These are phyloP conservation scores for Colletotrichum lupini DNA, from an alignment of 2,329 filamentous ascomycete species.

Conservation along the genomic window DNA sequence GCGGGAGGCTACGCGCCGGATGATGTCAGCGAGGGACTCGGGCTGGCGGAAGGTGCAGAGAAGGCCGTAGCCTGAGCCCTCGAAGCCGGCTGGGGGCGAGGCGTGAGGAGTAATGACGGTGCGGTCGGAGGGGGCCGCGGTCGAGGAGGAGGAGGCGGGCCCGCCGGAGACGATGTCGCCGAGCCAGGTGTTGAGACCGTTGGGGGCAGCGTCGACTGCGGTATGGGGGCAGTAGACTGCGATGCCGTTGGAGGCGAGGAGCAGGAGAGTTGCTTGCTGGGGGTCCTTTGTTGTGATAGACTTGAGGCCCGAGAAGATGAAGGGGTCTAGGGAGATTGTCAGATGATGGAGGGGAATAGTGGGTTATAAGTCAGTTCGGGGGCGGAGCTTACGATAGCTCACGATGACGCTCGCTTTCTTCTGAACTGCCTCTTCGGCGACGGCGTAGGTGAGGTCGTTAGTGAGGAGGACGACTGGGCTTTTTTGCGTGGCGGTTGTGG, in stretches of 20 bases:
- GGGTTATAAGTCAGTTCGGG: background rate
- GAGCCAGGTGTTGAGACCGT: constrained; percentile 94
- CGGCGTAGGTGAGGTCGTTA: constrained; percentile 89
- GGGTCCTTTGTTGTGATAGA: constrained; percentile 85
- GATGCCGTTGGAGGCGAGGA: constrained; percentile 85
- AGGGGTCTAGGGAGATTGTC: constrained; percentile 73
- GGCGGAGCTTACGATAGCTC: constrained; percentile 76
- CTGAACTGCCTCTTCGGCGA: constrained; percentile 89
- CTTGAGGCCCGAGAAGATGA: constrained; percentile 95
- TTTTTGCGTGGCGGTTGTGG: constrained; percentile 42
- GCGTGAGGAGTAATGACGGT: constrained; percentile 59
- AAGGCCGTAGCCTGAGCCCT: constrained; percentile 65
- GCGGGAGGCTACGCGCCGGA: constrained; percentile 70
- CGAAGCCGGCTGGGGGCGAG: constrained; percentile 52
- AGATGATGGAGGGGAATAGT: background rate
- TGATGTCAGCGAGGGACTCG: constrained; percentile 55
- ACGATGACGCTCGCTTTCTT: constrained; percentile 83
- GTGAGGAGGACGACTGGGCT: constrained; percentile 67
- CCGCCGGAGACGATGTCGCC: constrained; percentile 81
- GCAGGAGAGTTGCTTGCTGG: constrained; percentile 87
- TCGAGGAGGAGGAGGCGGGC: constrained; percentile 31
- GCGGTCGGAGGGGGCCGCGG: constrained; percentile 47
- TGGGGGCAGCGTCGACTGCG: constrained; percentile 86
- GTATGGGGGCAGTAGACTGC: constrained; percentile 98
- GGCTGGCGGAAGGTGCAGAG: constrained; percentile 53